Evolutionary conservation across 2,329 filamentous ascomycete species (phyloP).

Genomic region (Aureobasidium pullulans): DNA sequence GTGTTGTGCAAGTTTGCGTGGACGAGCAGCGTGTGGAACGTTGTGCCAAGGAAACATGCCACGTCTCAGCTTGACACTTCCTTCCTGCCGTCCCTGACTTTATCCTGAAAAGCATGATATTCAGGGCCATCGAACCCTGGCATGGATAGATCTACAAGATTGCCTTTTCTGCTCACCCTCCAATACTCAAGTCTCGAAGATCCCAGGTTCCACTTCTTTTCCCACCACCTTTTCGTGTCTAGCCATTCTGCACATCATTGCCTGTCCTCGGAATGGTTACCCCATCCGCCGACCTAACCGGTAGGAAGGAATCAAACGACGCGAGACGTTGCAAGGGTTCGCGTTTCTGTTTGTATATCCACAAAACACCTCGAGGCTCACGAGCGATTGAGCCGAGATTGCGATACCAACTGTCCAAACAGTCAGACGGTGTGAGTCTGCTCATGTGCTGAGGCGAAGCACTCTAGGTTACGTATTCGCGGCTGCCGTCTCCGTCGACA

Average conservation of each 20-base stretch:
- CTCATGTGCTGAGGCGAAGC: constrained; percentile 8
- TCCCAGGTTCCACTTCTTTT: not conserved
- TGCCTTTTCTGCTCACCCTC: not conserved
- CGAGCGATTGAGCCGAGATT: constrained; percentile 10
- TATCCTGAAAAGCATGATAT: not conserved
- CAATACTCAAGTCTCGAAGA: not conserved
- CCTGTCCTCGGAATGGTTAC: not conserved
- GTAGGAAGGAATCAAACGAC: not conserved
- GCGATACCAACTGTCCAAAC: constrained; percentile 13
- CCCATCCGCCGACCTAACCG: not conserved
- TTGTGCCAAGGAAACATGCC: constrained; percentile 10
- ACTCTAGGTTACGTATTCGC: not conserved
- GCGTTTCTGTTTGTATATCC: constrained; percentile 8
- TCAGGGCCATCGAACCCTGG: constrained; percentile 1
- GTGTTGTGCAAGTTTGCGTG: constrained; percentile 7
- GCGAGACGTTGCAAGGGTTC: constrained; percentile 8
- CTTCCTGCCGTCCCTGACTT: constrained; percentile 8
- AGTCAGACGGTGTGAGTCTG: not conserved
- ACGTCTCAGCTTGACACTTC: constrained; percentile 6
- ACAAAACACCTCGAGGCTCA: not conserved
- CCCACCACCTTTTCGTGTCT: constrained; percentile 5
- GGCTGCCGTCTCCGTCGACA: not conserved
- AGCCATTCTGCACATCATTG: not conserved
- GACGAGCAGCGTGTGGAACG: not conserved
- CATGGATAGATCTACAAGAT: not conserved